A percentile compares a stretch with the other conserved stretches of the same genome.
These are phyloP conservation scores for Pseudogymnoascus sp. DNA, from an alignment of 2,329 filamentous ascomycete genomes.

Conservation along the genomic window DNA sequence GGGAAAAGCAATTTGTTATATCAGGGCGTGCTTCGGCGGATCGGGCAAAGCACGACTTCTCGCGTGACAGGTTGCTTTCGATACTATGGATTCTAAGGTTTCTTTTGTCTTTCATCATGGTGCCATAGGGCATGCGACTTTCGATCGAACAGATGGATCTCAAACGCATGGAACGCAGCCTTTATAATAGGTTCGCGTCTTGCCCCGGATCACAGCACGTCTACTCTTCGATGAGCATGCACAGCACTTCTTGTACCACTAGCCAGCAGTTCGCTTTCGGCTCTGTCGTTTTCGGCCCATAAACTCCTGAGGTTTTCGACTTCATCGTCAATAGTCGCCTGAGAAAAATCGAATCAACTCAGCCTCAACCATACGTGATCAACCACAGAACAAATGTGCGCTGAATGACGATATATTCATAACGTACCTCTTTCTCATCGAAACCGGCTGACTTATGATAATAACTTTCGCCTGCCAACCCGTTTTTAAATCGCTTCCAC, in stretches of 20 bases:
- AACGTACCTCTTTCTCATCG: slow-evolving; percentile 3
- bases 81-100: slow-evolving; percentile 26
- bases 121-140: slow-evolving; percentile 23
- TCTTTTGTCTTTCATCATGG: slow-evolving; percentile 26
- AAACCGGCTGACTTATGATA: slow-evolving; percentile 1
- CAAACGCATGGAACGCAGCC: slow-evolving; percentile 21
- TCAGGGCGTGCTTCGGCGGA: slow-evolving; percentile 25
- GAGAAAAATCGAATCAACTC: slow-evolving; percentile 25
- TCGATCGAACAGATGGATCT: slow-evolving; percentile 26
- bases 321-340: slow-evolving; percentile 28
- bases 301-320: slow-evolving; percentile 24
- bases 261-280: slow-evolving; percentile 27
- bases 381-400: slow-evolving; percentile 10
- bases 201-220: slow-evolving; percentile 26
- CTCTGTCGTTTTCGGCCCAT: slow-evolving; percentile 24
- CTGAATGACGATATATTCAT: slow-evolving; percentile 9
- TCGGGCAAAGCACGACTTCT: slow-evolving; percentile 18
- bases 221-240: slow-evolving; percentile 27
- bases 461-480: slow-evolving; percentile 6
- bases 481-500: neutral
- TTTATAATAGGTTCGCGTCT: slow-evolving; percentile 21
- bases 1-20: slow-evolving; percentile 23
- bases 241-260: slow-evolving; percentile 30
- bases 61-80: slow-evolving; percentile 21
- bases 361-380: slow-evolving; percentile 17